Conservation (phyloP, 73 alveolate genomes). For the Durusdinium trenchii region DNA sequence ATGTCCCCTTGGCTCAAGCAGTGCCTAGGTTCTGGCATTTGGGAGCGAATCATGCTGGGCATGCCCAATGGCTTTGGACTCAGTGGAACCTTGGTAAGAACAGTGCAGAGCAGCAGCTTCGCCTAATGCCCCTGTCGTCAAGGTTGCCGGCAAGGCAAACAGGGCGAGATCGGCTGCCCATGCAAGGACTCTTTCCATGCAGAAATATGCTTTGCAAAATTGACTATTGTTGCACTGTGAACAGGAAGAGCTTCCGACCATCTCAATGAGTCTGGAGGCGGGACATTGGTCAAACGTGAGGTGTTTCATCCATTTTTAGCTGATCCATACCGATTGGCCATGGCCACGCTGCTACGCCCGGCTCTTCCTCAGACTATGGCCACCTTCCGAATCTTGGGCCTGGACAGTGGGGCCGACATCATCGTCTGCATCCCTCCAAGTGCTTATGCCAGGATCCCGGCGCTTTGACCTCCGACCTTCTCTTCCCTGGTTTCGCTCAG, state of each 20-base stretch:
- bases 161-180: slow-evolving; percentile 71
- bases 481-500: neutral
- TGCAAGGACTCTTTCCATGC: slow-evolving; percentile 14
- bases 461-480: neutral
- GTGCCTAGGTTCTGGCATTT: slow-evolving; percentile 55
- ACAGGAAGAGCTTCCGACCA: slow-evolving; percentile 72
- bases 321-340: neutral
- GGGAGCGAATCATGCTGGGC: slow-evolving; percentile 66
- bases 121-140: neutral
- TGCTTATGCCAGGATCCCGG: slow-evolving; percentile 14
- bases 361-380: slow-evolving; percentile 44
- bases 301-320: too few relatives aligned
- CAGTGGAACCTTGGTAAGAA: neutral
- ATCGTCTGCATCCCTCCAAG: slow-evolving; percentile 65
- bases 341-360: neutral
- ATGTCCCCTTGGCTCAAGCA: neutral
- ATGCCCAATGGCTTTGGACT: slow-evolving; percentile 47
- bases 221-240: neutral
- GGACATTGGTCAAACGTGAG: too few relatives aligned
- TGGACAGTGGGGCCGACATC: slow-evolving; percentile 78
- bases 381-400: slow-evolving; percentile 50
- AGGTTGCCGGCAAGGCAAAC: slow-evolving; percentile 21
- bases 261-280: slow-evolving; percentile 75
- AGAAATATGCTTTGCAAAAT: neutral
- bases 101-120: neutral